These are phyloP conservation scores for Cyberlindnera xishuangbannaensis DNA, from an alignment of 805 yeast genomes.

Conservation along the genomic window DNA sequence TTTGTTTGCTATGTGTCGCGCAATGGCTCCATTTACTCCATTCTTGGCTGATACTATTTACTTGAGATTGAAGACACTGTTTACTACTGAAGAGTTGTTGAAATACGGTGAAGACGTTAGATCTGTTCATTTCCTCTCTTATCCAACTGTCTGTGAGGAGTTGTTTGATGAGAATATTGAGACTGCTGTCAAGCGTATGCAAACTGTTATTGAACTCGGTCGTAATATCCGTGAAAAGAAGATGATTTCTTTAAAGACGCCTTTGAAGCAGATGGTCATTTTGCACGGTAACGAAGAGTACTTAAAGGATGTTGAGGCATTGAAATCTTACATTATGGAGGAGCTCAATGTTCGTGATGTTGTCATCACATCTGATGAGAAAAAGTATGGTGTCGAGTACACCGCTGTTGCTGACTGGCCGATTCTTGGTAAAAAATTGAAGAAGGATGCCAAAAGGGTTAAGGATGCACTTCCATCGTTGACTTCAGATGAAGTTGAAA, in stretches of 20 bases:
- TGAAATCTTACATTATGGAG: constrained; percentile 75
- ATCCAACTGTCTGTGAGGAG: constrained; percentile 78
- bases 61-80: constrained; percentile 60
- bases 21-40: constrained; percentile 99
- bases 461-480: constrained; percentile 87
- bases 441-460: constrained; percentile 88
- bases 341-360: constrained; percentile 91
- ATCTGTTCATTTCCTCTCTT: constrained; percentile 91
- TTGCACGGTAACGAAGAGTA: constrained; percentile 73
- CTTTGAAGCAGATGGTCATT: constrained; percentile 81
- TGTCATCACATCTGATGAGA: constrained; percentile 85
- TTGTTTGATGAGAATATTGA: constrained; percentile 80
- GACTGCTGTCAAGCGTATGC: constrained; percentile 90
- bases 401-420: constrained; percentile 99
- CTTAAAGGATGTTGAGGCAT: constrained; percentile 69
- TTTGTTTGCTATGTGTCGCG: constrained; percentile 78
- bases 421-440: constrained; percentile 92
- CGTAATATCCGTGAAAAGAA: constrained; percentile 96
- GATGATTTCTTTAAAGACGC: constrained; percentile 89
- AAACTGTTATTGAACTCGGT: constrained; percentile 91
- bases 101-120: constrained; percentile 52
- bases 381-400: constrained; percentile 85
- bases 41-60: constrained; percentile 89
- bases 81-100: constrained; percentile 52
- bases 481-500: constrained; percentile 76